Base-by-base conservation (phyloP, 768 basidiomycete genomes). In the Lentinula aciculospora region DNA sequence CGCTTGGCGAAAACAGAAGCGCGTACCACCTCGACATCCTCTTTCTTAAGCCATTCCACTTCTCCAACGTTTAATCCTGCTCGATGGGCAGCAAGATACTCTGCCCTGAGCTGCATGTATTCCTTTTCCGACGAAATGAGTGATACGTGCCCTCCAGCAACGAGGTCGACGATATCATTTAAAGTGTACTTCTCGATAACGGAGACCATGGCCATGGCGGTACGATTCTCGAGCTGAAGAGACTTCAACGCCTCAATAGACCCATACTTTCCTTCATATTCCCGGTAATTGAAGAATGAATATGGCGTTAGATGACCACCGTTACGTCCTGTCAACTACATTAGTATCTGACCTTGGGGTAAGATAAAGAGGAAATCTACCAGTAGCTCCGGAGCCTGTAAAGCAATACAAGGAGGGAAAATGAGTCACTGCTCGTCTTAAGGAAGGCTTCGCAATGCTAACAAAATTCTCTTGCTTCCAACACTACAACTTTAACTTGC, bases 401-500 rank as follows among this genome's bases (percentile, higher is more conserved):
- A 15, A 39, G 13, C 17, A 17, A 37, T 31, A 12, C 19, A 36
- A n/a, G n/a, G n/a, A n/a, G n/a, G n/a, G n/a, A 5, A 31, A 17
- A 32, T 19, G 17, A 15, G 27, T n/a, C 21, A 15, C 28, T 12
- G 19, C n/a, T n/a, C 32, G 19, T 21, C 49, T 15, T 23, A 17
- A 39, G 9, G n/a, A 17, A 58, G 28, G 61, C 53, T 55, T 59
- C 8, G 58, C 40, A 46, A 49, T 15, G 76, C 89, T 72, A 23
- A 92, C 93, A 89, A 69, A 94, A 88, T 64, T 92, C 87, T 62
- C 94, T 75, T 3, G 93, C 94, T 66, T 96, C 94, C 13, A 97
- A 69, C 10, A 95, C 73, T 15, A 85, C 83, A 1, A 85, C 76
- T 36, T 72, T 82, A 36, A 81, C 60, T n/a, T 74, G 64, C 40